Conservation (phyloP, 2,329 filamentous ascomycete species). For the Stagonosporopsis vannaccii region DNA sequence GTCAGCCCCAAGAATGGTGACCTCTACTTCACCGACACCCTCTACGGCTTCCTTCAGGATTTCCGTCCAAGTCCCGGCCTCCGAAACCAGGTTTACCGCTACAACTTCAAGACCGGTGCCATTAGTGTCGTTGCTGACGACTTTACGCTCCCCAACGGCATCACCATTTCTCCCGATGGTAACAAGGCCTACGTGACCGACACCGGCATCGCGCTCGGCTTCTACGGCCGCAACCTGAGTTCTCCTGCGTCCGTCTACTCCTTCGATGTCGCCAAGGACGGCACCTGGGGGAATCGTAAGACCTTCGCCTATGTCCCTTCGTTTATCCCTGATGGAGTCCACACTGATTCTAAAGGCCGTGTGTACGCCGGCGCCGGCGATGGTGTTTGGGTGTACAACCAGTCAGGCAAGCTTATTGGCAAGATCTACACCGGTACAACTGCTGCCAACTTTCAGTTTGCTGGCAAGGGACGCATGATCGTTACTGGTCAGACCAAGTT, state of each 20-base stretch:
- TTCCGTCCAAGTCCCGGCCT: slow-evolving; percentile 37
- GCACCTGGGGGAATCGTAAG: slow-evolving; percentile 33
- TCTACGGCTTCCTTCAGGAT: slow-evolving; percentile 35
- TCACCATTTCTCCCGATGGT: slow-evolving; percentile 52
- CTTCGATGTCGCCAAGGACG: slow-evolving; percentile 29
- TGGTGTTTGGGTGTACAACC: slow-evolving; percentile 60
- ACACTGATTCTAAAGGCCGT: slow-evolving; percentile 55
- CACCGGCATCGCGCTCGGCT: slow-evolving; percentile 38
- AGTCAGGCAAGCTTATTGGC: slow-evolving; percentile 55
- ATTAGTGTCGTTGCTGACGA: slow-evolving; percentile 50
- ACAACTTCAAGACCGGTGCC: slow-evolving; percentile 49
- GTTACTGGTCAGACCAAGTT: slow-evolving; percentile 36
- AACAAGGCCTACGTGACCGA: slow-evolving; percentile 55
- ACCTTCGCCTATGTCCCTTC: slow-evolving; percentile 30
- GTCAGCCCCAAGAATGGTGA: slow-evolving; percentile 49
- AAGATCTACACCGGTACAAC: slow-evolving; percentile 34
- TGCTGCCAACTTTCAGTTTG: slow-evolving; percentile 35
- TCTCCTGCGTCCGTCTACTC: slow-evolving; percentile 34
- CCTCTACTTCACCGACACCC: slow-evolving; percentile 58
- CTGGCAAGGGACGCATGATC: slow-evolving; percentile 34
- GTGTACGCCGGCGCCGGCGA: slow-evolving; percentile 61
- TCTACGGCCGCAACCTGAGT: slow-evolving; percentile 30
- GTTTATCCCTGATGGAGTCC: slow-evolving; percentile 32
- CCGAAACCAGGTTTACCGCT: slow-evolving; percentile 50
- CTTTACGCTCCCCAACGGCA: slow-evolving; percentile 51